phyloP scores from a whole-genome alignment of 75 land plant species.

The Chamaecyparis obtusa region DNA sequence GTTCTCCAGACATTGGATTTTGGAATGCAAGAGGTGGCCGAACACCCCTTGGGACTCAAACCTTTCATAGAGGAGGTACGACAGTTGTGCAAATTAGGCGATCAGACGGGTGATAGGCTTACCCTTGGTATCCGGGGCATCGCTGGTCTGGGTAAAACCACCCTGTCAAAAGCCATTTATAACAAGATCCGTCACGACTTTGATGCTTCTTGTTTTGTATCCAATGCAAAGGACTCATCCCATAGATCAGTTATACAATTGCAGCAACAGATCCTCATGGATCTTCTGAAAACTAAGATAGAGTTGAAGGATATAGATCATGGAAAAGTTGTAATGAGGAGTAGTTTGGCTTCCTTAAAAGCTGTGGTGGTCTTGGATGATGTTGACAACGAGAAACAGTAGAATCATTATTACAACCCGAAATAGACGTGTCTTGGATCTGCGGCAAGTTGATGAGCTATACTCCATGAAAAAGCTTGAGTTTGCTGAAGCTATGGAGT shows the following conservation, averaged over 20 bases:
- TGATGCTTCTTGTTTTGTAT: slow-evolving; percentile 9
- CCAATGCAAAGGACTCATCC: neutral
- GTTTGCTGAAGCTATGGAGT: neutral
- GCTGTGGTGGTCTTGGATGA: slow-evolving; percentile 18
- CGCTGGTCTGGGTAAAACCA: too few species aligned
- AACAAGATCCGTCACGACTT: too few species aligned
- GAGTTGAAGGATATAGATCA: neutral
- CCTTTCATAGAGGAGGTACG: neutral
- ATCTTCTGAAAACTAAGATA: neutral
- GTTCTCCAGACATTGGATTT: too few species aligned
- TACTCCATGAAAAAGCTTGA: neutral
- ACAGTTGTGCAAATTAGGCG: neutral
- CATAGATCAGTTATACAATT: neutral
- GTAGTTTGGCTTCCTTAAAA: slow-evolving; percentile 2
- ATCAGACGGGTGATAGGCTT: too few species aligned
- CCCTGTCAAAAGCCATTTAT: too few species aligned
- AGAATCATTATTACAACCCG: neutral
- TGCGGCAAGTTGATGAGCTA: neutral
- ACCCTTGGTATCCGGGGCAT: too few species aligned
- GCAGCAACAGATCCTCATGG: neutral
- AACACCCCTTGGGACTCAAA: neutral
- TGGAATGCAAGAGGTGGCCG: neutral
- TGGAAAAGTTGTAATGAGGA: slow-evolving; percentile 3
- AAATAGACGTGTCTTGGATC: neutral
- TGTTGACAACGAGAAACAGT: slow-evolving; percentile 6